phyloP scores from a whole-genome alignment of 345 rosid genomes.

The Eucalyptus fibrosa region DNA sequence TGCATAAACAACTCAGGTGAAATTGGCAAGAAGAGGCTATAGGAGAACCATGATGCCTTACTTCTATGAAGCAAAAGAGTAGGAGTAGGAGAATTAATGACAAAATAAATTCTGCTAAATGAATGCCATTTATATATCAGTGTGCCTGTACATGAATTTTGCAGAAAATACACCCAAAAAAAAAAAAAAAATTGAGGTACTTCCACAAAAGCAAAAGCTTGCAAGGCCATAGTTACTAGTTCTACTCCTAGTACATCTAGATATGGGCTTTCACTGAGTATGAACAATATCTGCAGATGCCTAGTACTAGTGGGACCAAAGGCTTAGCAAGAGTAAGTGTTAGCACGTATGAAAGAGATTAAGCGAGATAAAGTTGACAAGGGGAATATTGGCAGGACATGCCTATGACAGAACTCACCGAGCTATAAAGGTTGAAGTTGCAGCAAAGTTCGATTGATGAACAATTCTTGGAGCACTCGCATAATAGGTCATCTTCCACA shows the following conservation, averaged over 20 bases:
- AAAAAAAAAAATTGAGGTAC: not conserved
- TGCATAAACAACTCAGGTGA: not conserved
- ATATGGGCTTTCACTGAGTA: not conserved
- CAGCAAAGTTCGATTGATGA: slow-evolving; percentile 95
- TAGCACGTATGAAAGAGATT: not conserved
- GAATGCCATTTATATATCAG: not conserved
- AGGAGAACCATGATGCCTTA: not conserved
- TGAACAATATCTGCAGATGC: not conserved
- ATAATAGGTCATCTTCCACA: slow-evolving; percentile 92
- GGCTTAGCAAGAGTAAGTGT: not conserved
- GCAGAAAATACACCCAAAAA: not conserved
- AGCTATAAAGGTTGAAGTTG: slow-evolving; percentile 91
- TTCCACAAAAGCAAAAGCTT: not conserved
- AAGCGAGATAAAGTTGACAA: not conserved
- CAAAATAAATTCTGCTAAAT: not conserved
- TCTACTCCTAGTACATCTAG: not conserved
- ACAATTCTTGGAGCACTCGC: slow-evolving; percentile 80
- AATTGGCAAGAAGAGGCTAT: not conserved
- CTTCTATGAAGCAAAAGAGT: not conserved
- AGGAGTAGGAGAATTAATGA: not conserved
- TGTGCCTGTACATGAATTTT: not conserved
- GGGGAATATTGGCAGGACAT: not conserved
- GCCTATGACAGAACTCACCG: slow-evolving; percentile 37
- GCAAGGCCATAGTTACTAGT: not conserved
- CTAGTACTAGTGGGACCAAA: not conserved